phyloP scores from a whole-genome alignment of 176 grass and related monocot species.

The Eragrostis nindensis region DNA sequence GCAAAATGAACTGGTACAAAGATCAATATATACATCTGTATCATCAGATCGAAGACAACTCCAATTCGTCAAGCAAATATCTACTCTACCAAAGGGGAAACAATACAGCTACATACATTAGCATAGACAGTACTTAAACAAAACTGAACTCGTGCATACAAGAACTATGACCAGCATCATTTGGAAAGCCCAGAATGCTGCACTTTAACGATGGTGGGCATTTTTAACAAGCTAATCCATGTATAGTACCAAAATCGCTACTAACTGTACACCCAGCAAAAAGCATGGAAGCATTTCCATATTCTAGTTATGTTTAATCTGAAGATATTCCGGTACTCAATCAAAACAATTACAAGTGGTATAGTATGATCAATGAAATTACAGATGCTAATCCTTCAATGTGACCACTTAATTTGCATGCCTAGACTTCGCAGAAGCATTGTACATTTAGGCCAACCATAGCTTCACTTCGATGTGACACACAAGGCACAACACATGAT shows the following conservation, averaged over 20 bases:
- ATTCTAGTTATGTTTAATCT: neutral
- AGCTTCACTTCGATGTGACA: neutral
- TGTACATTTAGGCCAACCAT: neutral
- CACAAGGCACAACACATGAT: neutral
- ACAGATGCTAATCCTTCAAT: neutral
- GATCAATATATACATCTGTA: slow-evolving; percentile 23
- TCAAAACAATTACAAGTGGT: neutral
- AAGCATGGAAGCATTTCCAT: neutral
- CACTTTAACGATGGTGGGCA: neutral
- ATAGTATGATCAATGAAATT: neutral
- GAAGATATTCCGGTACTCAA: neutral
- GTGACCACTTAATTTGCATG: neutral
- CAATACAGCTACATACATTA: neutral
- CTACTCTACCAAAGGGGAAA: slow-evolving; percentile 2
- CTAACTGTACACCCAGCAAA: too few relatives aligned
- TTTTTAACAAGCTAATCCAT: neutral
- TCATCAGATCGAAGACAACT: neutral
- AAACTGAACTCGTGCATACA: neutral
- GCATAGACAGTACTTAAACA: neutral
- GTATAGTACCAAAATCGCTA: too few relatives aligned
- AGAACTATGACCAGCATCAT: slow-evolving; percentile 4
- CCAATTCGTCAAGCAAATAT: neutral
- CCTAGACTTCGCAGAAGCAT: neutral
- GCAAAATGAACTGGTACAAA: slow-evolving; percentile 70
- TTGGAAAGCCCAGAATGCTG: neutral